Conservation (phyloP, 257 asterid genomes). For the Thymus quinquecostatus region DNA sequence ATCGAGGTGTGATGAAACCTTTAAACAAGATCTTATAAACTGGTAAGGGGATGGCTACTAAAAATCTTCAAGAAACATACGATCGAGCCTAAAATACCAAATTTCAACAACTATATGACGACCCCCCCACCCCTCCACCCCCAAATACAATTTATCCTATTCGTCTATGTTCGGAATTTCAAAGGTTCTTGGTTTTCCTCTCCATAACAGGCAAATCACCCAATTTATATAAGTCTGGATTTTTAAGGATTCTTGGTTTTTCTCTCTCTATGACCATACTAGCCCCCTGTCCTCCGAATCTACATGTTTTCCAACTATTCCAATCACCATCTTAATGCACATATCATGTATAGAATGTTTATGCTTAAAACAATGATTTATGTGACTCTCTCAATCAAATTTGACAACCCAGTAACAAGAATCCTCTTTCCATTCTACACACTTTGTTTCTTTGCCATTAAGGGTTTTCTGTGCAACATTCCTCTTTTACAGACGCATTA, state of each 20-base stretch:
- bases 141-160: no score
- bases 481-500: slow-evolving; percentile 19
- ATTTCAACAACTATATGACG: background rate
- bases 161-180: background rate
- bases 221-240: background rate
- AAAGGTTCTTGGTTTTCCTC: slow-evolving; percentile 26
- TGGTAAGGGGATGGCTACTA: slow-evolving; percentile 8
- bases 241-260: slow-evolving; percentile 18
- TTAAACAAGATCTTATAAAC: background rate
- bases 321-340: slow-evolving; percentile 7
- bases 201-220: slow-evolving; percentile 1
- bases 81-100: background rate
- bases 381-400: slow-evolving; percentile 12
- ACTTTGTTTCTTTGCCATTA: slow-evolving; percentile 1
- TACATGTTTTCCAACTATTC: slow-evolving; percentile 20
- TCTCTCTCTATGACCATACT: slow-evolving; percentile 15
- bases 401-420: slow-evolving; percentile 29
- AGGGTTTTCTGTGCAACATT: slow-evolving; percentile 36
- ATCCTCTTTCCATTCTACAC: slow-evolving; percentile 18
- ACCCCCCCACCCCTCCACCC: slow-evolving; percentile 5
- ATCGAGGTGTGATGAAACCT: background rate
- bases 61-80: background rate
- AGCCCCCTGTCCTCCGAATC: background rate
- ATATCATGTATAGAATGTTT: slow-evolving; percentile 30
- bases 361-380: slow-evolving; percentile 3